Conservation (phyloP, 1,139 yeast species). For the Taiozyma onychis region DNA sequence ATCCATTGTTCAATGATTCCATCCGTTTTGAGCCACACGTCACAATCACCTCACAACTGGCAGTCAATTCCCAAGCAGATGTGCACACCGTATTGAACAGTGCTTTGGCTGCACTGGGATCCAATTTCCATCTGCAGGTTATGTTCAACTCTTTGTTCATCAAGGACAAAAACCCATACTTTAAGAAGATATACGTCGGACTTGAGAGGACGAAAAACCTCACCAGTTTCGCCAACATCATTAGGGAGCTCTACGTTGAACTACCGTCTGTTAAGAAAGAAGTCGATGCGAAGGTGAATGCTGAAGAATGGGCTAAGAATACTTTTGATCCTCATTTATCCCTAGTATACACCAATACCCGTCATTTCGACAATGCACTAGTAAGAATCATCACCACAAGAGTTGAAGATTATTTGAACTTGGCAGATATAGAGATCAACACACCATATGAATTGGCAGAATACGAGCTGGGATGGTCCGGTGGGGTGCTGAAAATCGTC, state of each 20-base stretch:
- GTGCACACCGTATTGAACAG: constrained; percentile 60
- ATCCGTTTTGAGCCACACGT: constrained; percentile 71
- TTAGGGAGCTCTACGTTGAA: constrained; percentile 61
- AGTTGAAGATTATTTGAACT: constrained; percentile 60
- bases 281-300: constrained; percentile 23
- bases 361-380: constrained; percentile 67
- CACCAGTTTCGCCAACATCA: constrained; percentile 60
- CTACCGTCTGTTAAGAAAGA: constrained; percentile 26
- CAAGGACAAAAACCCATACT: constrained; percentile 38
- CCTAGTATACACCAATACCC: constrained; percentile 58
- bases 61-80: constrained; percentile 44
- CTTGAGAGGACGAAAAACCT: constrained; percentile 52
- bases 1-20: constrained; percentile 66
- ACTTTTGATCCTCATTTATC: constrained; percentile 75
- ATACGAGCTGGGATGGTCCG: constrained; percentile 50
- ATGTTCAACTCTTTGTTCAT: constrained; percentile 15
- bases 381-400: constrained; percentile 65
- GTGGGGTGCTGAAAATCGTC: constrained; percentile 66
- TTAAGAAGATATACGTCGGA: constrained; percentile 60
- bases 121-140: constrained; percentile 22
- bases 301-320: constrained; percentile 46
- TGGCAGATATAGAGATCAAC: constrained; percentile 35
- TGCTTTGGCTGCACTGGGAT: constrained; percentile 57
- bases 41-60: constrained; percentile 61
- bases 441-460: constrained; percentile 30